Evolutionary conservation across 495 filamentous ascomycete genomes (phyloP).

Genomic region (Penicillium dipodomyicola): DNA sequence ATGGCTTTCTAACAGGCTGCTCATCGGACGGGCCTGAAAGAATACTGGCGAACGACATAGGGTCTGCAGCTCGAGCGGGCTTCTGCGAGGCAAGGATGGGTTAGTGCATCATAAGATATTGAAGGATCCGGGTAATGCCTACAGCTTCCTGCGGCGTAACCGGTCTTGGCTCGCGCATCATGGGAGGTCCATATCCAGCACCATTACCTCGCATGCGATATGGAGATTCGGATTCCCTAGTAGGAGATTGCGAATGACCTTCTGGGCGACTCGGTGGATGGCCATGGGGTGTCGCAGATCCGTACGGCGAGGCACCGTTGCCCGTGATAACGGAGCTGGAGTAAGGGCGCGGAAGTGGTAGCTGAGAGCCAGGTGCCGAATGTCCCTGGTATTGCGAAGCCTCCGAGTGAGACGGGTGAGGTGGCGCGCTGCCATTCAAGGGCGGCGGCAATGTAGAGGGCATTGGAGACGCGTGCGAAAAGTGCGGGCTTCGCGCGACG

Average conservation of each 20-base stretch:
- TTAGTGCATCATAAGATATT: slow-evolving; percentile 1
- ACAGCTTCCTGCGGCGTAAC: slow-evolving; percentile 43
- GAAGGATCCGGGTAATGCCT: slow-evolving; percentile 17
- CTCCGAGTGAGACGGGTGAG: slow-evolving; percentile 43
- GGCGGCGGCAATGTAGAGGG: slow-evolving; percentile 49
- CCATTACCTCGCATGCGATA: slow-evolving; percentile 37
- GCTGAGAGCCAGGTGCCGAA: slow-evolving; percentile 31
- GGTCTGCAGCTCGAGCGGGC: slow-evolving; percentile 66
- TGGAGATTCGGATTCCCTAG: slow-evolving; percentile 40
- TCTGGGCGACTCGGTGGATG: slow-evolving; percentile 46
- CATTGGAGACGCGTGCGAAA: slow-evolving; percentile 50
- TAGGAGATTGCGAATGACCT: slow-evolving; percentile 45
- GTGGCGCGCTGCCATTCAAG: slow-evolving; percentile 51
- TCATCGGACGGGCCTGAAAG: slow-evolving; percentile 68
- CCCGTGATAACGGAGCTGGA: slow-evolving; percentile 39
- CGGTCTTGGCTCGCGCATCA: slow-evolving; percentile 33
- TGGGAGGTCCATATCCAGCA: slow-evolving; percentile 28
- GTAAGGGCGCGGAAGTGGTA: slow-evolving; percentile 44
- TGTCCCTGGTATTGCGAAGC: slow-evolving; percentile 47
- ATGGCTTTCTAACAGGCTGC: slow-evolving; percentile 48
- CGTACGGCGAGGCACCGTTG: slow-evolving; percentile 43
- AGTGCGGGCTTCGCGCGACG: slow-evolving; percentile 52
- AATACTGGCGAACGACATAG: slow-evolving; percentile 91
- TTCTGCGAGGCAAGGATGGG: slow-evolving; percentile 42
- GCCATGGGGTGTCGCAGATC: slow-evolving; percentile 43